phyloP scores from a whole-genome alignment of 495 filamentous ascomycete species.

The Xylaria flabelliformis region DNA sequence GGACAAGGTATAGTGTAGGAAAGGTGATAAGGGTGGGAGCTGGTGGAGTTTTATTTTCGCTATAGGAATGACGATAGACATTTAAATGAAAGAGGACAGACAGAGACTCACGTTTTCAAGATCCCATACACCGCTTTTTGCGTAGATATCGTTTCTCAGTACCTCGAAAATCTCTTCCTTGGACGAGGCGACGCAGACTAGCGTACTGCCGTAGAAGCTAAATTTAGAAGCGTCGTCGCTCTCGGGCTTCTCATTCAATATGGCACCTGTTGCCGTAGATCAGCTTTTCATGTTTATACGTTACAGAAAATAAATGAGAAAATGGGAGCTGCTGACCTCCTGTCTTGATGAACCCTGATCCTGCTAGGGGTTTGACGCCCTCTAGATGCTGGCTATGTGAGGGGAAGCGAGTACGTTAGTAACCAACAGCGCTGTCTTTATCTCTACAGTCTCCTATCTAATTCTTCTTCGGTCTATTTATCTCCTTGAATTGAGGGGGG shows the following conservation, averaged over 20 bases:
- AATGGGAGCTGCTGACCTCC: slow-evolving; percentile 54
- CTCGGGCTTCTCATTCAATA: slow-evolving; percentile 69
- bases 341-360: slow-evolving; percentile 57
- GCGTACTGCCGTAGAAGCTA: slow-evolving; percentile 71
- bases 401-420: slow-evolving; percentile 14
- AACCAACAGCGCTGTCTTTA: neutral
- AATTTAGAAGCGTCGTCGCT: slow-evolving; percentile 63
- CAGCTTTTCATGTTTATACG: neutral
- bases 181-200: slow-evolving; percentile 67
- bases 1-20: neutral
- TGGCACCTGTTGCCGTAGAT: slow-evolving; percentile 60
- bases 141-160: slow-evolving; percentile 77
- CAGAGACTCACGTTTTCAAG: slow-evolving; percentile 65
- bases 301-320: neutral
- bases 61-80: neutral
- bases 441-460: neutral
- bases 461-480: neutral
- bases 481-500: neutral
- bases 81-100: neutral
- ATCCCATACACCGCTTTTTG: slow-evolving; percentile 79
- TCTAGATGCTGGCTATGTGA: slow-evolving; percentile 62
- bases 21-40: neutral
- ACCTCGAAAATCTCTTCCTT: slow-evolving; percentile 72
- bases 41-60: neutral
- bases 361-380: slow-evolving; percentile 50